A percentile compares a stretch with the other conserved stretches of the same genome.
phyloP scores from a whole-genome alignment of 1,139 yeast species.

The Candida sp. region DNA sequence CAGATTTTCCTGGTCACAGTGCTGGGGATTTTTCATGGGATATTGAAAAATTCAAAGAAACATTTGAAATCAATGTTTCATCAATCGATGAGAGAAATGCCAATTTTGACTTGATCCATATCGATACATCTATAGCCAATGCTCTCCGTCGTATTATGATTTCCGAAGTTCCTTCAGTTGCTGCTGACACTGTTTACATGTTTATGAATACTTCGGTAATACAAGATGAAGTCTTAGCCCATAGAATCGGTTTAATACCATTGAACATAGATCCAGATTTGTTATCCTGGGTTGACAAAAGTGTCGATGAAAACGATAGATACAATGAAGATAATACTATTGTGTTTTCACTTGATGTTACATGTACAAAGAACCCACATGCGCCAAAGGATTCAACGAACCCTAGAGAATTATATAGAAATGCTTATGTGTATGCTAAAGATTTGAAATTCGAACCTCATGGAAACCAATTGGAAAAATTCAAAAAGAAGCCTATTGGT shows the following conservation, averaged over 20 bases:
- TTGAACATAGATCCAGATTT: slow-evolving; percentile 89
- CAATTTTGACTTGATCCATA: slow-evolving; percentile 80
- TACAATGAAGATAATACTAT: slow-evolving; percentile 87
- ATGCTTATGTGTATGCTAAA: slow-evolving; percentile 82
- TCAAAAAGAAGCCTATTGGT: slow-evolving; percentile 66
- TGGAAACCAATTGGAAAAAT: slow-evolving; percentile 75
- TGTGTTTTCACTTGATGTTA: slow-evolving; percentile 75
- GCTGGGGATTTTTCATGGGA: slow-evolving; percentile 78
- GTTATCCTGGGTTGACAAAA: slow-evolving; percentile 70
- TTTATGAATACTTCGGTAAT: slow-evolving; percentile 95
- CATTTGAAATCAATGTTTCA: slow-evolving; percentile 67
- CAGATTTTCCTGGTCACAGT: slow-evolving; percentile 86
- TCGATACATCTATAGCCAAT: slow-evolving; percentile 92
- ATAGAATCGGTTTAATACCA: slow-evolving; percentile 90
- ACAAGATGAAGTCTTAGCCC: slow-evolving; percentile 96
- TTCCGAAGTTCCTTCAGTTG: slow-evolving; percentile 94
- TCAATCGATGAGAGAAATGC: slow-evolving; percentile 67
- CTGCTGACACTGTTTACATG: slow-evolving; percentile 86
- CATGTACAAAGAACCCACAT: slow-evolving; percentile 82
- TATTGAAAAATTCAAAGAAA: slow-evolving; percentile 70
- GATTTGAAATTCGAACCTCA: slow-evolving; percentile 91
- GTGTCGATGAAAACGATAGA: slow-evolving; percentile 61
- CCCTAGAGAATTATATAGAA: slow-evolving; percentile 79
- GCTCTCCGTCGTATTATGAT: slow-evolving; percentile 98
- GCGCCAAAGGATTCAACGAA: slow-evolving; percentile 79